Base-by-base conservation (phyloP, 768 basidiomycete genomes). In the Phanerochaete carnosa region DNA sequence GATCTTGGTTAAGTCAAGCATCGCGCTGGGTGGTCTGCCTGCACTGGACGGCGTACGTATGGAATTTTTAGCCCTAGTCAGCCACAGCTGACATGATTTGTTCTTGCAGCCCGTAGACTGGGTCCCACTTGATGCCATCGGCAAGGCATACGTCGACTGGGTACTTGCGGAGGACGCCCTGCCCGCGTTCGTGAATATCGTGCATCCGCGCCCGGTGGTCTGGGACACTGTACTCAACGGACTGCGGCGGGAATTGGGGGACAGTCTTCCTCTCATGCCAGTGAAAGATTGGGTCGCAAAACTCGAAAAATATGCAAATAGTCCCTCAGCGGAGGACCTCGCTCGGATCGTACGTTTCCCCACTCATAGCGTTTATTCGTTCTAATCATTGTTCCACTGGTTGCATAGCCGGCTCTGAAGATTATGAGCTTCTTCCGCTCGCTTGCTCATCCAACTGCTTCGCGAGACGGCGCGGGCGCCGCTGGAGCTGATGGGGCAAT, bases 51-150 rank as follows among this genome's bases (percentile, higher is more conserved):
- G 58, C 32, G 58, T 59, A 53, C 22, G 58, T 53, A 23, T 2
- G 19, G n/a, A n/a, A n/a, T n/a, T n/a, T 3, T n/a, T 15, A 1
- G 52, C 46, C 19, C n/a, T 7, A 23, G 43, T 39, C 29, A 43
- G 15, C 2, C n/a, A 28, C 32, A 16, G 53, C 23, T 4, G 45
- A 11, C 12, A 4, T 25, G 5, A 35, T 53, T 16, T 29, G 19
- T 47, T 16, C 39, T n/a, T 16, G 13, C n/a, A 59, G 58, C n/a
- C 51, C 29, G 43, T 62, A 1, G 39, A 33, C 8, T 62, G 61
- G 61, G 32, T 62, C 12, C 61, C 61, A 12, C 47, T 58, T 13
- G 61, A 62, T 32, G 50, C 56, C 2, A 35, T 57, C 15, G 56
- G 49, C 15, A 8, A 25, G n/a, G 32, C 37, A 3, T 37, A 58